Conservation (phyloP, 768 basidiomycete species). For the Leccinum variicolor region DNA sequence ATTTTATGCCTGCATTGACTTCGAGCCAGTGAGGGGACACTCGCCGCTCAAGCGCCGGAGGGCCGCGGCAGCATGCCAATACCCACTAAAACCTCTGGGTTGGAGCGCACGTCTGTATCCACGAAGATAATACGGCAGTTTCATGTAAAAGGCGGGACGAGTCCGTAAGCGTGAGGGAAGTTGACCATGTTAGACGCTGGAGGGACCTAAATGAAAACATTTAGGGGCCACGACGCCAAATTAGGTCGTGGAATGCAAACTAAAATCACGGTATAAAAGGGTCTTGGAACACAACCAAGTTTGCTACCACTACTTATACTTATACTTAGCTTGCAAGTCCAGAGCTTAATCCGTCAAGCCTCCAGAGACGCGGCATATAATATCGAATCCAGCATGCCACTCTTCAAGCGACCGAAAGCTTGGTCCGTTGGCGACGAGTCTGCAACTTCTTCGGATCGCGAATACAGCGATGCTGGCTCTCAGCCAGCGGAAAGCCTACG, state of each 20-base stretch:
- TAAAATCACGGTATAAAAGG: neutral
- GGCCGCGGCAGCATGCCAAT: too few relatives aligned
- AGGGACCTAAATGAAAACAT: too few relatives aligned
- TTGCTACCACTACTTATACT: neutral
- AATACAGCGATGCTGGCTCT: slow-evolving; percentile 1
- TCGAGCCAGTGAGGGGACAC: too few relatives aligned
- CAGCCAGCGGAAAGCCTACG: slow-evolving; percentile 4
- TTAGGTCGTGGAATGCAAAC: neutral
- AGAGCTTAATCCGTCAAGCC: neutral
- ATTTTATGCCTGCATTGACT: too few relatives aligned
- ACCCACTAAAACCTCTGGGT: too few relatives aligned
- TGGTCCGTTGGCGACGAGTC: slow-evolving; percentile 21
- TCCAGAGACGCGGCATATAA: neutral
- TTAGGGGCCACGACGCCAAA: neutral
- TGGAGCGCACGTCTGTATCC: too few relatives aligned
- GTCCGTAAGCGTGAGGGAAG: too few relatives aligned
- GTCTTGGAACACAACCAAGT: neutral
- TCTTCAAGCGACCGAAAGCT: slow-evolving; percentile 32
- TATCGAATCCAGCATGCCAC: slow-evolving; percentile 26
- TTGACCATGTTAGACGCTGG: too few relatives aligned
- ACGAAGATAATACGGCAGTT: too few relatives aligned
- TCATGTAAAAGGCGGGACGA: too few relatives aligned
- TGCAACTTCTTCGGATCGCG: slow-evolving; percentile 10
- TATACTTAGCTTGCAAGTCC: neutral
- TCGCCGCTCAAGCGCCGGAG: too few relatives aligned